Percentiles rank a stretch among this genome's conserved stretches.
These are phyloP conservation scores for Anthracocystis walkeri DNA, from an alignment of 1,284 basidiomycete species.

Conservation along the genomic window DNA sequence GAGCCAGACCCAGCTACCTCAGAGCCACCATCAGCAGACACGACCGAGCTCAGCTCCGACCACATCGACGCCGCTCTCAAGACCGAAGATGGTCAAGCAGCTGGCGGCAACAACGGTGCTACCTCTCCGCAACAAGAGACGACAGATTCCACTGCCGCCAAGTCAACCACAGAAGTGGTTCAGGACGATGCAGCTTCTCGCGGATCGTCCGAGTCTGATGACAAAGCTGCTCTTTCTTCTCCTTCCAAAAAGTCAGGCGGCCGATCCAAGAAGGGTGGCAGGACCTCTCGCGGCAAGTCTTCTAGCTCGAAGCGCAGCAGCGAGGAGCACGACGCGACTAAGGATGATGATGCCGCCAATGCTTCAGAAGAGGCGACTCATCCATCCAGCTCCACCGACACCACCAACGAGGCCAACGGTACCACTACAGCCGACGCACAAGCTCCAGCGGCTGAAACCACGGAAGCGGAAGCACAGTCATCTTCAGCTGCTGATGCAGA, in stretches of 20 bases:
- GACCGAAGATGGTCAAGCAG: constrained; percentile 6
- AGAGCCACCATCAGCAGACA: constrained; percentile 11
- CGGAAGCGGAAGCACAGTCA: constrained; percentile 2
- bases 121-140: constrained; percentile 13
- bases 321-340: constrained; percentile 27
- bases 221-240: constrained; percentile 24
- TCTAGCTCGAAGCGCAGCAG: constrained; percentile 39
- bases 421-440: not conserved
- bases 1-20: constrained; percentile 14
- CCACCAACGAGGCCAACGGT: not conserved
- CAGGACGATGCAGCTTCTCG: constrained; percentile 34
- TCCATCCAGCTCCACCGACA: constrained; percentile 9
- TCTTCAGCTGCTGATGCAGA: constrained; percentile 11
- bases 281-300: constrained; percentile 31
- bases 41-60: constrained; percentile 3
- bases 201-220: constrained; percentile 38
- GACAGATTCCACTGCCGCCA: constrained; percentile 1
- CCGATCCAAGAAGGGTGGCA: constrained; percentile 42
- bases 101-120: not conserved
- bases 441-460: not conserved
- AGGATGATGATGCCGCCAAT: constrained; percentile 6
- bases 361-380: constrained; percentile 6
- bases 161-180: constrained; percentile 16
- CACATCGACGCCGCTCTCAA: constrained; percentile 8
- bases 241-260: constrained; percentile 30